Percentiles rank a stretch among this genome's conserved stretches.
phyloP scores from a whole-genome alignment of 2,329 filamentous ascomycete species.

The Geoglossum cookeanum region DNA sequence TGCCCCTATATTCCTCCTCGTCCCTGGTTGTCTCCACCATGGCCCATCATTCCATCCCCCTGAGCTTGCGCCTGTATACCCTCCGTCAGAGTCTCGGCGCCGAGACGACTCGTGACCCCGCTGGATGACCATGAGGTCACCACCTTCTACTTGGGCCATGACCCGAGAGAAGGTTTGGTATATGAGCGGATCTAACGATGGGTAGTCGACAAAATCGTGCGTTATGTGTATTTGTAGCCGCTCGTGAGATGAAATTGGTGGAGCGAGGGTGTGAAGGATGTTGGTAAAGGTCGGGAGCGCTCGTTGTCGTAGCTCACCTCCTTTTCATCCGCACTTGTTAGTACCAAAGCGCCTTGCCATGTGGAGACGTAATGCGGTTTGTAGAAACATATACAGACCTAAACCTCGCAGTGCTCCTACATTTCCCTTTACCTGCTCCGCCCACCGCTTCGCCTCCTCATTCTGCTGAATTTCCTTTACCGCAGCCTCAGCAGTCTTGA shows the following conservation, averaged over 20 bases:
- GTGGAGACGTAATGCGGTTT: neutral
- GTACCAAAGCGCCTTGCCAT: neutral
- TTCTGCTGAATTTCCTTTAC: conserved; percentile 93
- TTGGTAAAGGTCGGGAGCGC: conserved; percentile 90
- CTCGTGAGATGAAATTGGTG: conserved; percentile 92
- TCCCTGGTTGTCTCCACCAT: conserved; percentile 69
- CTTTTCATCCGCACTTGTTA: conserved; percentile 25
- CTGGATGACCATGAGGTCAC: conserved; percentile 84
- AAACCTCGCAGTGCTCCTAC: conserved; percentile 58
- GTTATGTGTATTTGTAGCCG: conserved; percentile 93
- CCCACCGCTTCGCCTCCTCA: conserved; percentile 91
- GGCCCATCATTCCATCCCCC: conserved; percentile 82
- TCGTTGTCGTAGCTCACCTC: conserved; percentile 67
- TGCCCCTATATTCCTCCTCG: conserved; percentile 55
- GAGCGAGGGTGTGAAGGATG: conserved; percentile 84
- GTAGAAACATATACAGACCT: conserved; percentile 32
- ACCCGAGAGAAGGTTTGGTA: conserved; percentile 83
- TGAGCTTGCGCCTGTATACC: conserved; percentile 31
- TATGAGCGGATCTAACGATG: conserved; percentile 80
- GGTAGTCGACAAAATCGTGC: conserved; percentile 87
- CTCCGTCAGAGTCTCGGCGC: conserved; percentile 42
- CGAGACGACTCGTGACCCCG: conserved; percentile 70
- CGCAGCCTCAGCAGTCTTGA: conserved; percentile 82
- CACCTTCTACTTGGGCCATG: conserved; percentile 98
- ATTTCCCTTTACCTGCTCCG: conserved; percentile 81